Conservation (phyloP, 306 rosid species). For the Echinosophora koreensis region DNA sequence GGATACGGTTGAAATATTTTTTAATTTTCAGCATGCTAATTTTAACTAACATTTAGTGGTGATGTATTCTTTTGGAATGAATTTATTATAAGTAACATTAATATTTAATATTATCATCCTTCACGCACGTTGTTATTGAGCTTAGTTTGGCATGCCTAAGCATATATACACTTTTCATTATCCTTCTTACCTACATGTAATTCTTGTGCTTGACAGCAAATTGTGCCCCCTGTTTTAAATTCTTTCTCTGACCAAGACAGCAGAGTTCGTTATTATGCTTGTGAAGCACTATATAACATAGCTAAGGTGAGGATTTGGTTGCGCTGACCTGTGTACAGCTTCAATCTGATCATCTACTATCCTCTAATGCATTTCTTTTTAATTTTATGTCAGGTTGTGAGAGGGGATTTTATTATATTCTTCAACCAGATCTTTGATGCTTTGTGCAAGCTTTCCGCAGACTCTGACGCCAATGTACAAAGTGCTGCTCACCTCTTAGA, state of each 20-base stretch:
- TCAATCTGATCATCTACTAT: conserved; percentile 37
- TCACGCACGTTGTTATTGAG: conserved; percentile 31
- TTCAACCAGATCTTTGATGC: conserved; percentile 98
- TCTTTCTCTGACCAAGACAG: conserved; percentile 97
- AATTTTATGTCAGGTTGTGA: conserved; percentile 80
- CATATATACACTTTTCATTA: conserved; percentile 27
- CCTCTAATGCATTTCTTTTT: conserved; percentile 47
- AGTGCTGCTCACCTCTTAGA: conserved; percentile 99
- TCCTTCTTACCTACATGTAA: conserved; percentile 30
- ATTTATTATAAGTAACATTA: conserved; percentile 20
- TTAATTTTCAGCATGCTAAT: not conserved
- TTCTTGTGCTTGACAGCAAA: conserved; percentile 71
- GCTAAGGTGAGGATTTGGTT: conserved; percentile 80
- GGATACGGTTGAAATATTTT: conserved; percentile 6
- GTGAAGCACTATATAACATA: conserved; percentile 95
- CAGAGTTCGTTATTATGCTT: conserved; percentile 99
- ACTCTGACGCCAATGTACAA: conserved; percentile 94
- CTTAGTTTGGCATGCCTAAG: conserved; percentile 26
- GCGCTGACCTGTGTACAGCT: conserved; percentile 34
- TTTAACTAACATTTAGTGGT: not conserved
- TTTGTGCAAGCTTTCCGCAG: conserved; percentile 97
- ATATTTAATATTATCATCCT: conserved; percentile 19
- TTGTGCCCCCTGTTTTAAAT: conserved; percentile 89
- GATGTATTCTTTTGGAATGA: conserved; percentile 17
- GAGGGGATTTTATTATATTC: conserved; percentile 97